phyloP scores from a whole-genome alignment of 2,329 filamentous ascomycete genomes.

The Beauveria medogensis region DNA sequence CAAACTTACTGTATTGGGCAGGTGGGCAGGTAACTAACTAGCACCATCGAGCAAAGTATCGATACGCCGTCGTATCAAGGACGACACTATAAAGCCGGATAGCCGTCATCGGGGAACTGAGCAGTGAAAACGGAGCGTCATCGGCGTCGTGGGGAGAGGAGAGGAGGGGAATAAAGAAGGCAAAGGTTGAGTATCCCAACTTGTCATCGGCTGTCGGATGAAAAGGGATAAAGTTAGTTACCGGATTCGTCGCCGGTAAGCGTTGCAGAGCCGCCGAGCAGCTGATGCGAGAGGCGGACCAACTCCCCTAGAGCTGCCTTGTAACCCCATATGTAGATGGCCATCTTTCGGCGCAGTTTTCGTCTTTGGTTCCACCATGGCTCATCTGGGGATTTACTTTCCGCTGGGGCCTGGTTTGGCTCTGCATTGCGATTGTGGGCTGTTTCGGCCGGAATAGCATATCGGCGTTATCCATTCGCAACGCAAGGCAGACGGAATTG shows the following conservation, averaged over 20 bases:
- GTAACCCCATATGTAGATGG: no score
- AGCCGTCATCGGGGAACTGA: background rate
- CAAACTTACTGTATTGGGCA: constrained; percentile 7
- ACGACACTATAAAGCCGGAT: constrained; percentile 2
- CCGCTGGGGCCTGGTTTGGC: background rate
- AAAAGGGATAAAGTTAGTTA: no score
- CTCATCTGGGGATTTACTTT: background rate
- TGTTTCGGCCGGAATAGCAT: no score
- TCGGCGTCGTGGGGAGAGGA: no score
- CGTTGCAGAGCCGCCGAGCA: no score
- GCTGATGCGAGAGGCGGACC: no score
- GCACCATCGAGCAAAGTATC: background rate
- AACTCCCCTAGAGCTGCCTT: no score
- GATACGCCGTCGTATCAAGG: background rate
- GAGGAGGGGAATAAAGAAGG: no score
- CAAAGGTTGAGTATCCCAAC: no score
- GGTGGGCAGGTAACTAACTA: background rate
- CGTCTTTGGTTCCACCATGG: background rate
- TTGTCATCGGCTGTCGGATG: no score
- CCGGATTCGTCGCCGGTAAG: no score
- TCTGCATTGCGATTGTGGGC: background rate
- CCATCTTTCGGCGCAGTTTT: background rate
- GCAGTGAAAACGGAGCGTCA: background rate
- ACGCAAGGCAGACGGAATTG: background rate
- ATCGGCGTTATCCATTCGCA: no score